Percentiles rank a stretch among this genome's conserved stretches.
phyloP scores from a whole-genome alignment of 2,329 filamentous ascomycete genomes.

The Penicillium sp. region DNA sequence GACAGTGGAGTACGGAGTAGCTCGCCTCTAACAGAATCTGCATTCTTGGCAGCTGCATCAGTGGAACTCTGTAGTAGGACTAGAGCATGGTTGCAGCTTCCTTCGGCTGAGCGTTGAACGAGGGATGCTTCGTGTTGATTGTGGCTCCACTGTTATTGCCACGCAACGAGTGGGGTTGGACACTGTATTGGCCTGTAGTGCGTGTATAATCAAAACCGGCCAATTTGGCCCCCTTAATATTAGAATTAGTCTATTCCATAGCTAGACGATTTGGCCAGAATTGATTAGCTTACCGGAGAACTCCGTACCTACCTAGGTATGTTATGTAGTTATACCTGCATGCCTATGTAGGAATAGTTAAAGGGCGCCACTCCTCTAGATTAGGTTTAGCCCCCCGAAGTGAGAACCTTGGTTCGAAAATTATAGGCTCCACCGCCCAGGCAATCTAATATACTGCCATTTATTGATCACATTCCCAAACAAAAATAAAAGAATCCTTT shows the following conservation, averaged over 20 bases:
- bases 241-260: neutral
- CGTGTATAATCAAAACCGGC: neutral
- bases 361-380: neutral
- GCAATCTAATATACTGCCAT: neutral
- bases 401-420: neutral
- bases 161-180: neutral
- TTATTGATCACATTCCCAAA: neutral
- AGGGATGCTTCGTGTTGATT: conserved; percentile 3
- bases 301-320: too few relatives aligned
- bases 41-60: neutral
- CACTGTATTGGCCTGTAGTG: neutral
- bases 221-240: neutral
- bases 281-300: neutral
- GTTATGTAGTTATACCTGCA: neutral
- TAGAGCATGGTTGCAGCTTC: neutral
- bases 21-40: neutral
- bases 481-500: too few relatives aligned
- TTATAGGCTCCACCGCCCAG: neutral
- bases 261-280: neutral
- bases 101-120: neutral
- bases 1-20: neutral
- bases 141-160: conserved; percentile 5
- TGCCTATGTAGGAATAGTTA: neutral
- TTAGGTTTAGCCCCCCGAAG: neutral
- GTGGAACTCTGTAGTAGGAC: neutral